These are phyloP conservation scores for Sesbania bispinosa DNA, from an alignment of 306 rosid species.

Conservation along the genomic window DNA sequence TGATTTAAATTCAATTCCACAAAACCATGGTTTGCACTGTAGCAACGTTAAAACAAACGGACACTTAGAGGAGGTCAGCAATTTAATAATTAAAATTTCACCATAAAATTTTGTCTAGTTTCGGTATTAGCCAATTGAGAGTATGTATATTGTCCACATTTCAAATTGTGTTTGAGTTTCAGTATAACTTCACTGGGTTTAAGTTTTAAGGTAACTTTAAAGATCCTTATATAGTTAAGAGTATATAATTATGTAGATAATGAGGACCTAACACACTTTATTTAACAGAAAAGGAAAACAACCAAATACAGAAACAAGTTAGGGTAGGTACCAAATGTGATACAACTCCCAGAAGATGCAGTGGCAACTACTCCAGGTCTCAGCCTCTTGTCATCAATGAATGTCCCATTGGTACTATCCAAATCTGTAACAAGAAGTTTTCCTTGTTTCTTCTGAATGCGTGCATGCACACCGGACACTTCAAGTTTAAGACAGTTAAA, in stretches of 20 bases:
- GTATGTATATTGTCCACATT: neutral
- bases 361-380: conserved; percentile 64
- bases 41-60: too few species aligned
- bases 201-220: neutral
- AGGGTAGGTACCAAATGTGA: conserved; percentile 68
- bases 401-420: conserved; percentile 95
- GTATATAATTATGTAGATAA: neutral
- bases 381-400: conserved; percentile 62
- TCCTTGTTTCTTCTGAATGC: conserved; percentile 61
- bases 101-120: neutral
- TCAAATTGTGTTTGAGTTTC: neutral
- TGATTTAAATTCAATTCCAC: too few species aligned
- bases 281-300: neutral
- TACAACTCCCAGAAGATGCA: conserved; percentile 53
- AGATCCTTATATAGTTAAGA: neutral
- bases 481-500: neutral
- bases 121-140: neutral
- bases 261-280: neutral
- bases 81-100: neutral
- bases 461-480: conserved; percentile 83
- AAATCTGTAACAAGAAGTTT: conserved; percentile 75
- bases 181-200: neutral
- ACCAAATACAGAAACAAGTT: neutral
- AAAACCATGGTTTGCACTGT: too few species aligned
- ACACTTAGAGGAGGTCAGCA: neutral